These are phyloP conservation scores for Boletus rubescentipes DNA, from an alignment of 768 basidiomycete genomes.

Conservation along the genomic window DNA sequence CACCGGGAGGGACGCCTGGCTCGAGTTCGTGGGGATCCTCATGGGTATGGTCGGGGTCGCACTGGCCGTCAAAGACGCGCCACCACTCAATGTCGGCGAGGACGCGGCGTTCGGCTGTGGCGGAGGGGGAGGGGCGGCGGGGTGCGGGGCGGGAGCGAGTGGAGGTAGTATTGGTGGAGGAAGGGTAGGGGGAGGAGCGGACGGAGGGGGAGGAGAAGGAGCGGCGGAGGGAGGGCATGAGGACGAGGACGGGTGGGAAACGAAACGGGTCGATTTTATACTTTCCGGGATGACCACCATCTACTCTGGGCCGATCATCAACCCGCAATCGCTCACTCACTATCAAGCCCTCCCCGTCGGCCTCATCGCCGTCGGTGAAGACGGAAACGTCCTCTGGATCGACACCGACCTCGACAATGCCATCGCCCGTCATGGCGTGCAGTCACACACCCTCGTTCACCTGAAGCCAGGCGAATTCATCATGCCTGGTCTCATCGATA, in stretches of 20 bases:
- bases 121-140: constrained; percentile 69
- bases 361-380: constrained; percentile 44
- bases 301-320: constrained; percentile 60
- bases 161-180: constrained; percentile 36
- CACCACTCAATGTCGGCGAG: constrained; percentile 90
- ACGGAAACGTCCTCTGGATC: constrained; percentile 71
- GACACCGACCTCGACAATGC: constrained; percentile 53
- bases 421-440: constrained; percentile 50
- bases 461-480: constrained; percentile 62
- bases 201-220: constrained; percentile 68
- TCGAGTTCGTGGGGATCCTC: constrained; percentile 17
- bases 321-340: constrained; percentile 43
- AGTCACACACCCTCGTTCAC: constrained; percentile 31
- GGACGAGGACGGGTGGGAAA: constrained; percentile 33
- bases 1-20: constrained; percentile 16
- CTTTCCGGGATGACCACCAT: constrained; percentile 38
- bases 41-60: constrained; percentile 30
- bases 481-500: constrained; percentile 89
- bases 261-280: constrained; percentile 43
- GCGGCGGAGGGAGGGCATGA: constrained; percentile 79
- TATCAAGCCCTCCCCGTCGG: constrained; percentile 55
- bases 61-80: constrained; percentile 74
- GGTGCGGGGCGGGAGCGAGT: constrained; percentile 37
- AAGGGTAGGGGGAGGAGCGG: constrained; percentile 66
- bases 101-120: constrained; percentile 63